Percentiles rank a stretch among this genome's conserved stretches.
Conservation (phyloP, 176 grass and related monocot species). For the Dactylis glomerata region DNA sequence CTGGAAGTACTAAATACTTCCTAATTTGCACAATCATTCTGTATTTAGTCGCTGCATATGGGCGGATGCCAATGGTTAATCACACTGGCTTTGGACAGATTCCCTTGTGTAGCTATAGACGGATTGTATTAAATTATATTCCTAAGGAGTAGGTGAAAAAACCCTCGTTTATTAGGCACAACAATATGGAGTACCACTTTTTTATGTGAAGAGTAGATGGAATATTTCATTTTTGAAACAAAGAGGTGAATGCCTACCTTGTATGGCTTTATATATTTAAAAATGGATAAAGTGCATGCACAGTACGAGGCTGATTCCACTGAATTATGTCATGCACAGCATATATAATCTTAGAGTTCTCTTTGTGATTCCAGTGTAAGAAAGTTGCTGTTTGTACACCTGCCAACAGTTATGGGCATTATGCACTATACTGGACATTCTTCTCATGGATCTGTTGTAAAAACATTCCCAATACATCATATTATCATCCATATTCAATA, state of each 20-base stretch:
- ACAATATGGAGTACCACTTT: background rate
- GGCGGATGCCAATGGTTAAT: background rate
- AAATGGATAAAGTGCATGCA: constrained; percentile 4
- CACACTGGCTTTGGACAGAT: constrained; percentile 11
- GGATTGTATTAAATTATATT: background rate
- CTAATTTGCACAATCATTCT: background rate
- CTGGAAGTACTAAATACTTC: background rate
- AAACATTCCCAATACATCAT: background rate
- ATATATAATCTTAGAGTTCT: background rate
- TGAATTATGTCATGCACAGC: background rate
- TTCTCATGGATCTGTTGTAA: constrained; percentile 12
- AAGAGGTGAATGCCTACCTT: background rate
- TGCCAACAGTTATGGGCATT: background rate
- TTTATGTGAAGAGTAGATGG: background rate
- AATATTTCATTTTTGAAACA: constrained; percentile 3
- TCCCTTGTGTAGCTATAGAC: background rate
- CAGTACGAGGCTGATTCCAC: background rate
- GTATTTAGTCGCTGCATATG: background rate
- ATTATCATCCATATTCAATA: background rate
- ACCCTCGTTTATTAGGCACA: background rate
- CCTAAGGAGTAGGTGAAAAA: background rate
- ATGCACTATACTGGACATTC: background rate
- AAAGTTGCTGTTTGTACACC: background rate
- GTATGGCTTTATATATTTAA: background rate
- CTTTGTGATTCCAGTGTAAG: background rate